These are phyloP conservation scores for Rosa lucieae DNA, from an alignment of 306 rosid species.

Conservation along the genomic window DNA sequence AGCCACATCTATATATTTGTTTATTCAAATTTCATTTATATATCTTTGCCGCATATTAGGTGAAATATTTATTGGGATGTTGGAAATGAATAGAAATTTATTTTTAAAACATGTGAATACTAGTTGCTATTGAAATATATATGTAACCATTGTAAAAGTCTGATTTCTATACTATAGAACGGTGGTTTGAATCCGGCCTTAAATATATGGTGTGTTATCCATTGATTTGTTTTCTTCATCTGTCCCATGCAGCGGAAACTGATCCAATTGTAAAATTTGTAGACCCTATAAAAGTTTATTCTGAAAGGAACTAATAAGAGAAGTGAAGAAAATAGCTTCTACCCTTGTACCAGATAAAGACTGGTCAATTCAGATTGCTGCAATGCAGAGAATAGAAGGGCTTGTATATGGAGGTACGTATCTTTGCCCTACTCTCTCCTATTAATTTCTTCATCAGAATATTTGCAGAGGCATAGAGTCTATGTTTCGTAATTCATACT, in stretches of 20 bases:
- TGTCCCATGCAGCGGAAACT: slow-evolving; percentile 61
- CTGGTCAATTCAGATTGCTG: slow-evolving; percentile 92
- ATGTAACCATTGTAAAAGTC: background rate
- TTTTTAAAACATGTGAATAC: background rate
- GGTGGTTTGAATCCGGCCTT: background rate
- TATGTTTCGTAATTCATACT: background rate
- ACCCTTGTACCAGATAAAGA: slow-evolving; percentile 98
- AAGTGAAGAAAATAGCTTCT: slow-evolving; percentile 81
- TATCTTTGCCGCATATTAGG: background rate
- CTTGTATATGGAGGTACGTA: slow-evolving; percentile 97
- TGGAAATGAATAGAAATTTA: background rate
- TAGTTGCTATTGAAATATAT: background rate
- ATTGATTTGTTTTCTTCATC: slow-evolving; percentile 28
- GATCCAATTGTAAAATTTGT: slow-evolving; percentile 58
- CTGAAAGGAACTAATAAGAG: slow-evolving; percentile 92
- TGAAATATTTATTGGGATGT: background rate
- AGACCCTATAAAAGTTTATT: slow-evolving; percentile 85
- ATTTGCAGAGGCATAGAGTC: background rate
- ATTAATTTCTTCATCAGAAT: background rate
- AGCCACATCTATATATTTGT: background rate
- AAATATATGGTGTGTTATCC: slow-evolving; percentile 3
- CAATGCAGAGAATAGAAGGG: slow-evolving; percentile 91
- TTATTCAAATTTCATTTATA: background rate
- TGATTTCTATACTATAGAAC: background rate
- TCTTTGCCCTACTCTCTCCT: slow-evolving; percentile 27